Evolutionary conservation across 306 rosid species (phyloP), one percentile per base, ranked within the genome.

Genomic region (Cajanus cajan): DNA sequence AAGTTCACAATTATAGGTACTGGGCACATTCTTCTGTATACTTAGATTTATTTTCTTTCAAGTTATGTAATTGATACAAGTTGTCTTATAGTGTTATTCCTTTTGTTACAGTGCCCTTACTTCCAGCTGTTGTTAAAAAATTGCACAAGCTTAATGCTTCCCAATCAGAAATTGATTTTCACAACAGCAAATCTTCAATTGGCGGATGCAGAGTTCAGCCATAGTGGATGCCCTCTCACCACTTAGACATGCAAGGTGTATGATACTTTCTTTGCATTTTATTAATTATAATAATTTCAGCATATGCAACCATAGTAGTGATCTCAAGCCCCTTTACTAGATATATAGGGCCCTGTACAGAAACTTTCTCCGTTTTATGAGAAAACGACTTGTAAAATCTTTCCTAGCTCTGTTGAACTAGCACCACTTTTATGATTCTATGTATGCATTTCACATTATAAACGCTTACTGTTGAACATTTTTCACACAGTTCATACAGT

Each of bases 211-310:
- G 83, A 45, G 73, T 80, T 74, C 74, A 81, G 89, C 72, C 75
- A 21, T 54, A 76, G 69, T 24, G 34, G 76, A 75, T 58, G 47
- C n/a, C 50, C 55, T 75, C 73, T 63, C 65, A 81, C 18, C 43
- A 34, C 85, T 33, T 41, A 45, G 68, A 77, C 68, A 71, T 54
- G 48, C 87, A 73, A 83, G 82, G 86, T 88, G 62, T 59, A 43
- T 62, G 67, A 67, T 19, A 62, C 40, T 71, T 80, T 77, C 74
- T 54, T 82, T 33, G 51, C 73, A 57, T 62, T 16, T 6, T 45
- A 41, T 67, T 67, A 55, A 13, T 58, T 71, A 31, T 54, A 62
- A 74, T 74, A 37, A 52, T 77, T 40, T 74, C 8, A 80, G 69
- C 68, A 16, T 36, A 64, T 71, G 54, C 57, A 68, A 44, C 70